Conservation (phyloP, 1,284 basidiomycete species). For the Ustilago bromivora region DNA sequence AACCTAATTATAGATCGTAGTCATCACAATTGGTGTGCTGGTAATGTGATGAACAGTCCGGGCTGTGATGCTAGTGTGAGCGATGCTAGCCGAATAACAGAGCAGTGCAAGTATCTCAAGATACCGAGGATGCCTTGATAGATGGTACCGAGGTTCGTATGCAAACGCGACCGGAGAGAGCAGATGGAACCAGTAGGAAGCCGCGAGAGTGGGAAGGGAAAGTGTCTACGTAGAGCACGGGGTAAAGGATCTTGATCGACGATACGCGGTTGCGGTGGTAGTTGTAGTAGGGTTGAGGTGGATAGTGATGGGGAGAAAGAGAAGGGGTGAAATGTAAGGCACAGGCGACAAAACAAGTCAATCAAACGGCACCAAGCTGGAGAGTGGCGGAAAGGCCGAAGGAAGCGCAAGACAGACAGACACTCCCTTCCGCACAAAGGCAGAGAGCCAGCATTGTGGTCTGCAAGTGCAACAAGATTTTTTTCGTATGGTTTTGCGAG, state of each 20-base stretch:
- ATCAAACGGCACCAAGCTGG: not conserved
- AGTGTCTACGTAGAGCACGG: not conserved
- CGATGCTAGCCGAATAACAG: too few species aligned
- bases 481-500: not conserved
- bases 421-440: not conserved
- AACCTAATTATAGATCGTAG: not conserved
- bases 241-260: not conserved
- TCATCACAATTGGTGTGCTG: not conserved
- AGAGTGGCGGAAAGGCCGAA: conserved; percentile 10
- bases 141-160: not conserved
- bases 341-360: not conserved
- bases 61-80: not conserved
- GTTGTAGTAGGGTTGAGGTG: not conserved
- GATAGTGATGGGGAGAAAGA: not conserved
- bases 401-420: not conserved
- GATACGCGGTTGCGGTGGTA: not conserved
- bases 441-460: not conserved
- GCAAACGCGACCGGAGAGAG: not conserved
- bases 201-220: not conserved
- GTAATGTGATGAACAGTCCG: not conserved
- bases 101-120: not conserved
- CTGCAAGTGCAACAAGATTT: not conserved
- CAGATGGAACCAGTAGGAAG: not conserved
- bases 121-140: not conserved
- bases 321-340: conserved; percentile 3